Percentiles rank a stretch among this genome's conserved stretches.
Evolutionary conservation across 768 basidiomycete species (phyloP).

Genomic region (Mycena epipterygia): DNA sequence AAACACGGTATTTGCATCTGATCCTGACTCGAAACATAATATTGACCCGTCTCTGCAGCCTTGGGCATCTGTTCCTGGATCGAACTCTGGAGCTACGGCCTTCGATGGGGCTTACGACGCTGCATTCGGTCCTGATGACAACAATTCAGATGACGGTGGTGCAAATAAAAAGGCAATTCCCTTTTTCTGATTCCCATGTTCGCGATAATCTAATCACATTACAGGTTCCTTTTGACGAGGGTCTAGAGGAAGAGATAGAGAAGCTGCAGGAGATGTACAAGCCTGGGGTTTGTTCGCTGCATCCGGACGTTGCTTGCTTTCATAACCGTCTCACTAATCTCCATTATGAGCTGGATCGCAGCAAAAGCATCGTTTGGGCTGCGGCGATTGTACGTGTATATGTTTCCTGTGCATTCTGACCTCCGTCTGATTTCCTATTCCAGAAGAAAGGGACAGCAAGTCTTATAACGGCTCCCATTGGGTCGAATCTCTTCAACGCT

Average conservation of each 20-base stretch:
- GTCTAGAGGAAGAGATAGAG: slow-evolving; percentile 1
- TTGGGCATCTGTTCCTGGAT: background rate
- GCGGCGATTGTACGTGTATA: slow-evolving; percentile 8
- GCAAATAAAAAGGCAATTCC: background rate
- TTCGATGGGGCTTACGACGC: background rate
- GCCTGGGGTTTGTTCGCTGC: background rate
- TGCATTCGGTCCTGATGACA: background rate
- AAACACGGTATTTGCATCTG: background rate
- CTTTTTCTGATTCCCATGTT: background rate
- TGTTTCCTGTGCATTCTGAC: no score
- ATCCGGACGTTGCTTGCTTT: background rate
- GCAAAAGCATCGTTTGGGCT: background rate
- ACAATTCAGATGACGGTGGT: background rate
- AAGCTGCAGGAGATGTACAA: background rate
- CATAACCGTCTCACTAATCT: background rate
- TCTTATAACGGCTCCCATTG: background rate
- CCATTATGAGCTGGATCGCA: slow-evolving; percentile 1
- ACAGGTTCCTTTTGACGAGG: background rate
- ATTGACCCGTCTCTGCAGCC: background rate
- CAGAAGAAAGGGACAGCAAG: background rate
- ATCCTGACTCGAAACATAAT: background rate
- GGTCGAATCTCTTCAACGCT: background rate
- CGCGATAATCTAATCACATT: background rate
- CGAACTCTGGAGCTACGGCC: background rate
- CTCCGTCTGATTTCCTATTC: no score